Conservation (phyloP, 1,284 basidiomycete genomes). For the Schizophyllum commune region DNA sequence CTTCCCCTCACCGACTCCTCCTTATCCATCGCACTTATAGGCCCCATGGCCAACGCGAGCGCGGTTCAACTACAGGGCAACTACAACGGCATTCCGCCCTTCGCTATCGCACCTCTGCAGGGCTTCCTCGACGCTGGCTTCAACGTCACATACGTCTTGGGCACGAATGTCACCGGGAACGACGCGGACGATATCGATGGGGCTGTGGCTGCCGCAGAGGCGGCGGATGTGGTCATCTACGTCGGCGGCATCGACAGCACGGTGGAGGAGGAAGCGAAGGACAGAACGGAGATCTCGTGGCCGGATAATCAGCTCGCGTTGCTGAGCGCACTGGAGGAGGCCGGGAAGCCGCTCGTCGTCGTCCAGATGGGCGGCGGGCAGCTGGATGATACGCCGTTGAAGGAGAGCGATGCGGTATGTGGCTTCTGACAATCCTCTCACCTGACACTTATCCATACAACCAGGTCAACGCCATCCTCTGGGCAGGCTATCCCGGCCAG, state of each 20-base stretch:
- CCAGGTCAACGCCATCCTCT: conserved; percentile 45
- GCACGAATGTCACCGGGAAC: conserved; percentile 29
- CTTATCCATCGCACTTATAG: conserved; percentile 43
- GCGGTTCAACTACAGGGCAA: conserved; percentile 44
- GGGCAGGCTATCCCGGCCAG: conserved; percentile 50
- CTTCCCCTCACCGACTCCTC: conserved; percentile 35
- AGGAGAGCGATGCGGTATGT: conserved; percentile 35
- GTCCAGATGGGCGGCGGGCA: conserved; percentile 52
- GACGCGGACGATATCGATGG: conserved; percentile 42
- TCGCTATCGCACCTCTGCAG: conserved; percentile 44
- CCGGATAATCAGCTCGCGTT: conserved; percentile 48
- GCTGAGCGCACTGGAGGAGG: conserved; percentile 31
- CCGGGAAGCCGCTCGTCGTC: conserved; percentile 44
- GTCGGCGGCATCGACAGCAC: conserved; percentile 50
- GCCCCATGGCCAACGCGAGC: conserved; percentile 50
- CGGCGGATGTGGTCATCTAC: conserved; percentile 51
- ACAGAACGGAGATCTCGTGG: conserved; percentile 46
- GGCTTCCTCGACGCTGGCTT: conserved; percentile 40
- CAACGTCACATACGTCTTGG: conserved; percentile 32
- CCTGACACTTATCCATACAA: not conserved
- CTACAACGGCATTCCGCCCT: conserved; percentile 44
- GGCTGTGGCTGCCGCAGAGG: conserved; percentile 55
- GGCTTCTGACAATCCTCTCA: conserved; percentile 3
- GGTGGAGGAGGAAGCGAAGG: conserved; percentile 42
- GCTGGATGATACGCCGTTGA: conserved; percentile 39